These are phyloP conservation scores for Linnemannia elongata DNA, from an alignment of 192 early-diverging fungal species.

Conservation along the genomic window DNA sequence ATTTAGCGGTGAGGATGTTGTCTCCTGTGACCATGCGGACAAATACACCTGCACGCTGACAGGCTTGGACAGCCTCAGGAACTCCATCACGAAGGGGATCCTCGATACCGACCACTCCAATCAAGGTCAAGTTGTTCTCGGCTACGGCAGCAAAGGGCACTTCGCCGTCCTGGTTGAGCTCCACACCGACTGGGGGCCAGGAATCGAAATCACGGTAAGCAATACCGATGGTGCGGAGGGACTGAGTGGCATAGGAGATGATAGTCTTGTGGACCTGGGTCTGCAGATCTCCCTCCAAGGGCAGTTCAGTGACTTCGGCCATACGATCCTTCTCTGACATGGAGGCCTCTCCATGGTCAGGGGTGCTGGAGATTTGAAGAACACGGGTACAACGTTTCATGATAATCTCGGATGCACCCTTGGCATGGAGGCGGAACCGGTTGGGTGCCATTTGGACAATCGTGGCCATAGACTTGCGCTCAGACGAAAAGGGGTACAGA, in stretches of 20 bases:
- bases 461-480: slow-evolving; percentile 94
- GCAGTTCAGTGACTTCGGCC: slow-evolving; percentile 6
- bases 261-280: slow-evolving; percentile 67
- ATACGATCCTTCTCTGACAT: slow-evolving; percentile 36
- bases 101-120: slow-evolving; percentile 95
- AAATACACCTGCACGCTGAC: slow-evolving; percentile 92
- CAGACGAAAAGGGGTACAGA: slow-evolving; percentile 92
- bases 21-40: slow-evolving; percentile 99
- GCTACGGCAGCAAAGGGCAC: slow-evolving; percentile 66
- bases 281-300: slow-evolving; percentile 47
- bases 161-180: slow-evolving; percentile 65
- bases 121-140: slow-evolving; percentile 74
- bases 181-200: slow-evolving; percentile 60
- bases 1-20: slow-evolving; percentile 91
- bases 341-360: slow-evolving; percentile 6
- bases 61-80: slow-evolving; percentile 88
- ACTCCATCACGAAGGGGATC: slow-evolving; percentile 98
- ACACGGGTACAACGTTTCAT: slow-evolving; percentile 75
- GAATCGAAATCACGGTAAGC: slow-evolving; percentile 87
- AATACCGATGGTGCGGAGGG: slow-evolving; percentile 92
- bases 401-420: slow-evolving; percentile 95
- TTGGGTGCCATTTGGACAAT: slow-evolving; percentile 61
- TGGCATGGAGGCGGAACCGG: slow-evolving; percentile 85
- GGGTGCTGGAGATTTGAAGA: slow-evolving; percentile 44
- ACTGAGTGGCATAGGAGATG: slow-evolving; percentile 79